These are phyloP conservation scores for Mariannaea elegans DNA, from an alignment of 2,329 filamentous ascomycete species.

Conservation along the genomic window DNA sequence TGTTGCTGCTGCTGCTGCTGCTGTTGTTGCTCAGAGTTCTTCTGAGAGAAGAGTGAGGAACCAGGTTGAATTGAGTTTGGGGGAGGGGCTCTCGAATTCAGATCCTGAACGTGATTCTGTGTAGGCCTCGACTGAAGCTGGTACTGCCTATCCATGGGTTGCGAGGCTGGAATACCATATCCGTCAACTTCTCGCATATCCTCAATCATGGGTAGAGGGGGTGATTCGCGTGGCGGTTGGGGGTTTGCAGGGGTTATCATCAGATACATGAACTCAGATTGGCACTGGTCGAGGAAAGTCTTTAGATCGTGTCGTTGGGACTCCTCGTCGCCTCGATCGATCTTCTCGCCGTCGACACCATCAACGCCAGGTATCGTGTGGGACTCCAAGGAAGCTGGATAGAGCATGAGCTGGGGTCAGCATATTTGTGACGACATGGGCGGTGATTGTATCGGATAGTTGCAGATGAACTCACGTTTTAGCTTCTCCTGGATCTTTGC, in stretches of 20 bases:
- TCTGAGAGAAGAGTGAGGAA: constrained; percentile 45
- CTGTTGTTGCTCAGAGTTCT: constrained; percentile 41
- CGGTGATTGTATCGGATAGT: constrained; percentile 19
- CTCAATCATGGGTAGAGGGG: constrained; percentile 65
- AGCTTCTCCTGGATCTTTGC: constrained; percentile 66
- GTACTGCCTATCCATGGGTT: constrained; percentile 52
- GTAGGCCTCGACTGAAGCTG: constrained; percentile 52
- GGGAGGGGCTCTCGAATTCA: constrained; percentile 61
- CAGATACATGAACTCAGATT: constrained; percentile 72
- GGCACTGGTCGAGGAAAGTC: constrained; percentile 70
- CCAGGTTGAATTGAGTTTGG: constrained; percentile 60
- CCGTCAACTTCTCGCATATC: constrained; percentile 67
- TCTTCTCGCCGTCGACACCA: constrained; percentile 56
- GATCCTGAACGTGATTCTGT: constrained; percentile 67
- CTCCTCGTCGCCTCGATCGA: constrained; percentile 57
- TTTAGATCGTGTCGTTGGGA: constrained; percentile 63
- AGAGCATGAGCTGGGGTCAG: constrained; percentile 22
- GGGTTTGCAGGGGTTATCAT: constrained; percentile 75
- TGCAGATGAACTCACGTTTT: constrained; percentile 51
- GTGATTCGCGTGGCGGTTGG: constrained; percentile 69
- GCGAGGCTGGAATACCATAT: constrained; percentile 54
- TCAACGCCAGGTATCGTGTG: constrained; percentile 55
- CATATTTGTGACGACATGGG: neutral
- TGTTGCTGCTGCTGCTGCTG: too few relatives aligned
- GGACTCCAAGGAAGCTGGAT: constrained; percentile 54